phyloP scores from a whole-genome alignment of 2,329 filamentous ascomycete species.

The Neofusicoccum laricinum region DNA sequence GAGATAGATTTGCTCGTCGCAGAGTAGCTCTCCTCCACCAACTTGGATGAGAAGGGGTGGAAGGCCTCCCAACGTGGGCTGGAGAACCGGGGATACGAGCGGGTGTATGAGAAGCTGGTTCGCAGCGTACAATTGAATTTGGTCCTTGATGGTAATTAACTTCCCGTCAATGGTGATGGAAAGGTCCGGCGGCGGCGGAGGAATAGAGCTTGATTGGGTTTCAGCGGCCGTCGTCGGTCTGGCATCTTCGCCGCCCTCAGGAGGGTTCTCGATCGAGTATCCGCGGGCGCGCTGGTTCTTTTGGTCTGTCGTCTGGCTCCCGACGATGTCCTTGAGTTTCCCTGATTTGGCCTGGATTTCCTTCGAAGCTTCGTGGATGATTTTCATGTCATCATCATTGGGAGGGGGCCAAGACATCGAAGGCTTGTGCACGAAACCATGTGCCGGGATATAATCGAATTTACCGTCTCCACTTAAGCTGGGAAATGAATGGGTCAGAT shows the following conservation, averaged over 20 bases:
- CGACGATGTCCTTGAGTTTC: constrained; percentile 13
- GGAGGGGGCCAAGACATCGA: constrained; percentile 91
- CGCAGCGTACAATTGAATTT: constrained; percentile 84
- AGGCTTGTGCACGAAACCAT: constrained; percentile 88
- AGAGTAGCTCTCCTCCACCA: constrained; percentile 82
- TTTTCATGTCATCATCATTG: constrained; percentile 68
- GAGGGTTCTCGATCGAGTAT: constrained; percentile 27
- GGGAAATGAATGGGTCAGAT: constrained; percentile 92
- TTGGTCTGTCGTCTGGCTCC: constrained; percentile 23
- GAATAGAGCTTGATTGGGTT: neutral
- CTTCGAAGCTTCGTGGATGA: constrained; percentile 36
- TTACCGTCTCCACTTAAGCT: constrained; percentile 72
- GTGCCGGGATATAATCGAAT: constrained; percentile 82
- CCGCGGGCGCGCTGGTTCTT: constrained; percentile 34
- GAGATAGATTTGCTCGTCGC: constrained; percentile 92
- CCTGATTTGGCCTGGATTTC: constrained; percentile 13
- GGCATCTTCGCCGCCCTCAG: neutral
- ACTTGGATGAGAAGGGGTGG: constrained; percentile 83
- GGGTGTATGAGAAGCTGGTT: constrained; percentile 85
- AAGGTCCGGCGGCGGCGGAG: constrained; percentile 35
- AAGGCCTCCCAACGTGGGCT: constrained; percentile 84
- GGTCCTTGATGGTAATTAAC: constrained; percentile 74
- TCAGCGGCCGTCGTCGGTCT: neutral
- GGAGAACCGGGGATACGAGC: constrained; percentile 82
- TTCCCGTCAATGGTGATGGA: constrained; percentile 67